phyloP scores from a whole-genome alignment of 2,329 filamentous ascomycete species.

The Trichoderma cornu-damae region DNA sequence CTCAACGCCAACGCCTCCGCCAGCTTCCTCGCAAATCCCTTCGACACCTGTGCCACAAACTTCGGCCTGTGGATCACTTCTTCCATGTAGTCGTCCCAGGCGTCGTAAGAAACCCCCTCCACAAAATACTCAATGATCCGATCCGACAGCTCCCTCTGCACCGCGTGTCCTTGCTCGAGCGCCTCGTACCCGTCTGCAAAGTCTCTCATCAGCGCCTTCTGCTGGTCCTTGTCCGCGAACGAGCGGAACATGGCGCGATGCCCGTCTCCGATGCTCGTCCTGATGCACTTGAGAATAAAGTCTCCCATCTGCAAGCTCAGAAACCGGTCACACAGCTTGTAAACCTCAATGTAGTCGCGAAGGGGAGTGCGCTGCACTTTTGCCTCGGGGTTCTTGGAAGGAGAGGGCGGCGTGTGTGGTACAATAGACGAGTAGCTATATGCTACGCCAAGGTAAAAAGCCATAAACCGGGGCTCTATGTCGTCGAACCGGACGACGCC shows the following conservation, averaged over 20 bases:
- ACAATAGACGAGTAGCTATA: slow-evolving; percentile 34
- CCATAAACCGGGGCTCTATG: slow-evolving; percentile 32
- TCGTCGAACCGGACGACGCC: slow-evolving; percentile 31
- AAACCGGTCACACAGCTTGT: slow-evolving; percentile 36
- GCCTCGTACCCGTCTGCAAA: slow-evolving; percentile 36
- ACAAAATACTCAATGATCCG: slow-evolving; percentile 32
- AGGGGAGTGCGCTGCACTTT: slow-evolving; percentile 27
- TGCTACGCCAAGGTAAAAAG: slow-evolving; percentile 33
- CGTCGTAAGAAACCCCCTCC: slow-evolving; percentile 29
- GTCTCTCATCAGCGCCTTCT: slow-evolving; percentile 30
- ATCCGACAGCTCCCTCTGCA: slow-evolving; percentile 24
- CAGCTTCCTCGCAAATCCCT: slow-evolving; percentile 31
- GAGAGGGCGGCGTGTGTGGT: slow-evolving; percentile 27
- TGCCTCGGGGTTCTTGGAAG: slow-evolving; percentile 26
- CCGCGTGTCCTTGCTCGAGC: slow-evolving; percentile 23
- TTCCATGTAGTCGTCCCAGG: slow-evolving; percentile 27
- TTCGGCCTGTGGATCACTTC: slow-evolving; percentile 27
- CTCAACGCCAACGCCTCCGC: slow-evolving; percentile 21
- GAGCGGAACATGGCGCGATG: slow-evolving; percentile 33
- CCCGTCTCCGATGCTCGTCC: slow-evolving; percentile 29
- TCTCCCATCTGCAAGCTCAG: slow-evolving; percentile 29
- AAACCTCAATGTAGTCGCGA: slow-evolving; percentile 33
- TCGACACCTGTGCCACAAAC: slow-evolving; percentile 31
- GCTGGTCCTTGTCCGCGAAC: slow-evolving; percentile 25
- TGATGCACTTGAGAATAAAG: slow-evolving; percentile 31